Evolutionary conservation across 2,329 filamentous ascomycete species (phyloP), one percentile per base, ranked within the genome.

Genomic region (Trematosphaeria pertusa): DNA sequence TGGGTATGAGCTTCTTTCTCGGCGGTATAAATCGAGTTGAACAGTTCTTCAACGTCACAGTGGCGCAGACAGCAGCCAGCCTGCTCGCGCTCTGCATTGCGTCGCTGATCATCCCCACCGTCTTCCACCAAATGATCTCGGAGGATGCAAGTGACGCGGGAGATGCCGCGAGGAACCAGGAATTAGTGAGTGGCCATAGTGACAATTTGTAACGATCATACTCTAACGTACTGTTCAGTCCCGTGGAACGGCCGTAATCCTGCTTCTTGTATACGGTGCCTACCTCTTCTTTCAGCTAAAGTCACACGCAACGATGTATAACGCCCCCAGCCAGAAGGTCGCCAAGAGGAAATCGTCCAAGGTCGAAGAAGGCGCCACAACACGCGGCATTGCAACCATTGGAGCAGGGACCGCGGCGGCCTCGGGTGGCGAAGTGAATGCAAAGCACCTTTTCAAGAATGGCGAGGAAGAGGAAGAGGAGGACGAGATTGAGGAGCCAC

Each of bases 271-370:
- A 8, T 97, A 97, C 70, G 85, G 73, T 38, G 87, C 83, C 46
- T 97, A 95, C 64, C 85, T 97, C 2, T 81, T 89, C 72, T 97
- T 97, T 78, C 93, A 97, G 72, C 85, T 97, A 48, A 89, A 91
- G 70, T 92, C 92, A 0, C 92, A 97, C 70, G 80, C 81, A 18
- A 77, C 77, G 7, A 86, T 96, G 68, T 97, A 96, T 78, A 90
- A 88, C 67, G 84, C 85, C 41, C 85, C 89, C 24, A 89, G 87
- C 56, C 81, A 89, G 59, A 96, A 96, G 71, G 87, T 88, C 0
- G 82, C 86, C 2, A 89, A 83, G 62, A 73, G 68, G 42, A 72
- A 73, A 30, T 65, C 65, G 7, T 67, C 71, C 34, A 75, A 78
- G 54, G 69, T 81, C 42, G 69, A 75, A 44, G 73, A 79, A 37